Base-by-base conservation (phyloP, 2,329 filamentous ascomycete genomes). In the Fusarium musae region DNA sequence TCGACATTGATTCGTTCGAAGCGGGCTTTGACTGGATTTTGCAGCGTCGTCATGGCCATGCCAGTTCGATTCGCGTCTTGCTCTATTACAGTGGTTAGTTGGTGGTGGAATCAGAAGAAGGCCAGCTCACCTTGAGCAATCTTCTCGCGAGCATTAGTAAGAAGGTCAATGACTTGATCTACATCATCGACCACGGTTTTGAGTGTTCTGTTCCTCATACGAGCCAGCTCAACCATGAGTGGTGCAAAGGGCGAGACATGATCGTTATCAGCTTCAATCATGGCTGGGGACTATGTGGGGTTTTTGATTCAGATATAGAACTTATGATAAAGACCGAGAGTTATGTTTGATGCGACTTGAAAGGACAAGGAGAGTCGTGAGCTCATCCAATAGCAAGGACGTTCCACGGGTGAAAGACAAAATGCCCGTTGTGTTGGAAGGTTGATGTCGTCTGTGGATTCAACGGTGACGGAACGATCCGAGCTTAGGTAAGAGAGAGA, bases 1-100 rank as follows among this genome's bases (percentile, higher is more conserved):
- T 94, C 92, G 59, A 93, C 91, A 75, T 93, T 96, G 43, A 97
- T 90, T 40, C 89, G 87, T 43, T 97, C 94, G 69, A 98, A 92
- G 3, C 92, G 91, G 58, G 92, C 87, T 79, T 95, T 96, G 63
- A 97, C 87, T 0, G 95, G 93, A 72, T 93, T 95, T 80, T 98
- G 95, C 23, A 98, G 88, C 80, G 93, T 95, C 36, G 93, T 93
- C 77, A 98, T 88, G 32, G 91, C 92, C 67, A 95, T 86, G 46
- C 91, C 90, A 21, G 93, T 91, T 43, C 89, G 89, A 72, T 91
- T 90, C 15, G 79, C 75, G 59, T 84, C 82, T 37, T 73, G 73
- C 57, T 83, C 82, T 81, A 53, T 50, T 17, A 36, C 37, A 34
- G 39, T 49, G 37, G 72, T 78, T 60, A 79, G 65, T 59, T 21